Evolutionary conservation across 1,284 basidiomycete genomes (phyloP).

Genomic region (Ustilago nuda): DNA sequence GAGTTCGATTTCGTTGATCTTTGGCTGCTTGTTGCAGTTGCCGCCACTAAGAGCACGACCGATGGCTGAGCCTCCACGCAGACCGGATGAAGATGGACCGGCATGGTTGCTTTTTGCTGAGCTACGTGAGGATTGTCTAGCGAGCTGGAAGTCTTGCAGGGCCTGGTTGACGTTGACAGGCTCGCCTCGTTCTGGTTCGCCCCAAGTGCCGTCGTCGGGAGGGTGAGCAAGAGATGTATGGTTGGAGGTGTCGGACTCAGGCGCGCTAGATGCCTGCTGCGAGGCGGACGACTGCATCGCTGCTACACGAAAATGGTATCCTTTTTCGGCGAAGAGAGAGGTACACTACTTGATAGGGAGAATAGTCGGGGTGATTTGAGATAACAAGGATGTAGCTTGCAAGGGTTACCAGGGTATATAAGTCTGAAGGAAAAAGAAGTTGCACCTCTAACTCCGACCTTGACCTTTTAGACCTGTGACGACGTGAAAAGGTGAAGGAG

Average conservation of each 20-base stretch:
- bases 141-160: constrained; percentile 46
- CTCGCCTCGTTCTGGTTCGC: constrained; percentile 47
- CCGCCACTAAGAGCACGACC: constrained; percentile 30
- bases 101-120: constrained; percentile 8
- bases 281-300: constrained; percentile 9
- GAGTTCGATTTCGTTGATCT: constrained; percentile 25
- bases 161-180: constrained; percentile 51
- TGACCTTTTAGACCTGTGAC: neutral
- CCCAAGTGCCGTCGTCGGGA: constrained; percentile 54
- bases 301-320: neutral
- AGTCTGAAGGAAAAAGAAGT: too few species aligned
- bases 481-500: neutral
- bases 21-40: constrained; percentile 14
- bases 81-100: constrained; percentile 10
- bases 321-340: too few species aligned
- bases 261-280: constrained; percentile 10
- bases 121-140: constrained; percentile 25
- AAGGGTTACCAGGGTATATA: too few species aligned
- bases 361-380: too few species aligned
- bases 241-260: neutral
- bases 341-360: too few species aligned
- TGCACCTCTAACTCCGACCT: neutral
- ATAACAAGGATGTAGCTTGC: too few species aligned
- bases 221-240: constrained; percentile 9
- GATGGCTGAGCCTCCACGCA: constrained; percentile 16